Evolutionary conservation across 2,329 filamentous ascomycete genomes (phyloP).

Genomic region (Alternaria ethzedia): DNA sequence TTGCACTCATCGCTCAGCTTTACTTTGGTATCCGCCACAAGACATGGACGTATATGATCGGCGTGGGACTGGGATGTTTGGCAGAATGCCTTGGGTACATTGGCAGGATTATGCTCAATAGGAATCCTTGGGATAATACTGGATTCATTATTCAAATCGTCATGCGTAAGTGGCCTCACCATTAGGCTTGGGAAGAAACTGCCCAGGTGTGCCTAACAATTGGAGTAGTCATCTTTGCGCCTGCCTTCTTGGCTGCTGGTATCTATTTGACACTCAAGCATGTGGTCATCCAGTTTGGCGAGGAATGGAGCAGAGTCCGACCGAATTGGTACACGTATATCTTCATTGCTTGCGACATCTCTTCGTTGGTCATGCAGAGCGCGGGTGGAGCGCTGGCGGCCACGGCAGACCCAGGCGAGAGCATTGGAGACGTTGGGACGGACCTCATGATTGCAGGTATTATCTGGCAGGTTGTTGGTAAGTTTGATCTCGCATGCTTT

Average conservation of each 20-base stretch:
- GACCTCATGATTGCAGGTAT: constrained; percentile 64
- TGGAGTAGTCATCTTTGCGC: constrained; percentile 58
- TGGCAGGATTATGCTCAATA: constrained; percentile 59
- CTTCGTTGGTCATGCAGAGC: constrained; percentile 63
- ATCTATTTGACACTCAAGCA: constrained; percentile 64
- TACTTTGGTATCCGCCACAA: constrained; percentile 57
- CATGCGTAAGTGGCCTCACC: constrained; percentile 26
- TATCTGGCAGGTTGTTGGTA: constrained; percentile 60
- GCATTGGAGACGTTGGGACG: constrained; percentile 52
- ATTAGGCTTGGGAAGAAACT: background rate
- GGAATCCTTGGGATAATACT: constrained; percentile 58
- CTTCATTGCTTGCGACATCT: constrained; percentile 64
- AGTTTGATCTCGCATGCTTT: constrained; percentile 30
- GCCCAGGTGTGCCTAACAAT: background rate
- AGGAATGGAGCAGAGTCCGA: constrained; percentile 27
- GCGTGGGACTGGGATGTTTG: constrained; percentile 54
- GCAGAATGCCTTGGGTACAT: constrained; percentile 63
- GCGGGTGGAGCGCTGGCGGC: constrained; percentile 63
- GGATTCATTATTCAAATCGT: constrained; percentile 61
- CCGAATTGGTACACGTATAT: constrained; percentile 60
- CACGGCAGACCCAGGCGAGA: constrained; percentile 49
- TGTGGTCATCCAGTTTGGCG: constrained; percentile 60
- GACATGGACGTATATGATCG: constrained; percentile 61
- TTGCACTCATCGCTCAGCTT: constrained; percentile 57
- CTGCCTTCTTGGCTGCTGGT: constrained; percentile 61